These are phyloP conservation scores for Cucurbitaria berberidis DNA, from an alignment of 2,329 filamentous ascomycete species.

Conservation along the genomic window DNA sequence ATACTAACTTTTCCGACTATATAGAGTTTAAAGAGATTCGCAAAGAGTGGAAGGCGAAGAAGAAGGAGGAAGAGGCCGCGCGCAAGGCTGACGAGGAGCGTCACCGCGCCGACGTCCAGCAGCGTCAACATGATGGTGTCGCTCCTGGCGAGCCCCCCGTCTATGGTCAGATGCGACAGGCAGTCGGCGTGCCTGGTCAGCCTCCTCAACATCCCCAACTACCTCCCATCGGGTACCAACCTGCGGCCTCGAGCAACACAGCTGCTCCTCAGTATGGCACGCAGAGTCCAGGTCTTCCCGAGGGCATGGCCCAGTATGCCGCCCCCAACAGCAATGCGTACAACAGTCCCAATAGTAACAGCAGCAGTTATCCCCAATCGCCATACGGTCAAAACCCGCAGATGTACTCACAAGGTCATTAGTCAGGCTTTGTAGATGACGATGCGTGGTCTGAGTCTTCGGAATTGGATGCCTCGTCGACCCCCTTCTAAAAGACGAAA, in stretches of 20 bases:
- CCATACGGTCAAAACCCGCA: constrained; percentile 57
- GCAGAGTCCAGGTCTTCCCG: constrained; percentile 54
- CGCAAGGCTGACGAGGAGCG: constrained; percentile 91
- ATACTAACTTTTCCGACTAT: constrained; percentile 46
- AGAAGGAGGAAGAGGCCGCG: constrained; percentile 95
- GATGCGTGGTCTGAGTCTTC: background rate
- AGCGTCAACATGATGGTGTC: constrained; percentile 59
- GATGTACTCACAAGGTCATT: constrained; percentile 55
- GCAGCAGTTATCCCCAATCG: constrained; percentile 58
- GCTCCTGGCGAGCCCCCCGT: constrained; percentile 53
- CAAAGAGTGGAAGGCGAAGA: constrained; percentile 98
- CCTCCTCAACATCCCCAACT: constrained; percentile 56
- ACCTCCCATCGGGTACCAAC: constrained; percentile 59
- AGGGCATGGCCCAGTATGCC: constrained; percentile 58
- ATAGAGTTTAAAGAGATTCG: constrained; percentile 98
- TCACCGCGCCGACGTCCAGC: constrained; percentile 68
- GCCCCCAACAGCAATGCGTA: constrained; percentile 52
- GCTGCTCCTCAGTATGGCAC: constrained; percentile 55
- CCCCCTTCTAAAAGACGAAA: background rate
- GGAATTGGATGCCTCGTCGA: background rate
- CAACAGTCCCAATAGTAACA: constrained; percentile 51
- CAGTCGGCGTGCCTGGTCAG: constrained; percentile 53
- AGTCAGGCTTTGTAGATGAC: constrained; percentile 13
- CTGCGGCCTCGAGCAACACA: constrained; percentile 51
- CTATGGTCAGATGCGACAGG: constrained; percentile 54